Base-by-base conservation (phyloP, 225 moss, liverwort and hornwort species). In the Pseudisothecium myosuroides region DNA sequence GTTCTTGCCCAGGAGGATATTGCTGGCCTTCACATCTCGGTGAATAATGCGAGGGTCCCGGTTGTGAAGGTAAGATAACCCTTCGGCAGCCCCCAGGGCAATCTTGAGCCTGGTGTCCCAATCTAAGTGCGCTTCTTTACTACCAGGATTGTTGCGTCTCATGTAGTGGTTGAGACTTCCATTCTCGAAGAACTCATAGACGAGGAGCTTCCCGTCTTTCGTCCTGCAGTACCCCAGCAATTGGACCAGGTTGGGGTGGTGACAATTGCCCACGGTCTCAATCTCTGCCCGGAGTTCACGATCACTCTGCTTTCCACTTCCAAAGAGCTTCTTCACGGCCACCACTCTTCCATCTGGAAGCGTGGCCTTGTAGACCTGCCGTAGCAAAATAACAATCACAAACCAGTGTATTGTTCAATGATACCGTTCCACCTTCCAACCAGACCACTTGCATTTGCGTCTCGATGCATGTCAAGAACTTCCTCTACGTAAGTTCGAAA, bases 1-100 rank as follows among this genome's bases (percentile, higher is more conserved):
- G 55, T 93, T 88, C 61, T 82, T 87, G 85, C 92, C 94, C 84
- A 94, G 28, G 61, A 94, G 92, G n/a, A 94, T 94, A 60, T 94
- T 94, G 80, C 94, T 93, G 39, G 94, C 90, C 90, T 94, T 94
- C 78, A 94, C 94, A 56, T 94, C 94, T 7, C 94, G 93, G 69
- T 94, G 93, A 28, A 94, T 94, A 45, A 94, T 94, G 76, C 93
- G 90, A 32, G 94, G 94, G 83, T 92, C 93, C 5, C 92, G 92
- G 69, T 90, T 90, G 86, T 94, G 94, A 37, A 94, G 92, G 43
- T 94, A 94, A 1, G 91, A 85, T 24, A 94, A 85, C 3, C 93
- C 92, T 83, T 92, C 88, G 0, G 93, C 93, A 10, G 94, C 94
- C 3, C 93, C 94, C 37, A 93, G 62, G 10, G 93, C 93, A 62